phyloP scores from a whole-genome alignment of 345 rosid species.

The Aegle marmelos region DNA sequence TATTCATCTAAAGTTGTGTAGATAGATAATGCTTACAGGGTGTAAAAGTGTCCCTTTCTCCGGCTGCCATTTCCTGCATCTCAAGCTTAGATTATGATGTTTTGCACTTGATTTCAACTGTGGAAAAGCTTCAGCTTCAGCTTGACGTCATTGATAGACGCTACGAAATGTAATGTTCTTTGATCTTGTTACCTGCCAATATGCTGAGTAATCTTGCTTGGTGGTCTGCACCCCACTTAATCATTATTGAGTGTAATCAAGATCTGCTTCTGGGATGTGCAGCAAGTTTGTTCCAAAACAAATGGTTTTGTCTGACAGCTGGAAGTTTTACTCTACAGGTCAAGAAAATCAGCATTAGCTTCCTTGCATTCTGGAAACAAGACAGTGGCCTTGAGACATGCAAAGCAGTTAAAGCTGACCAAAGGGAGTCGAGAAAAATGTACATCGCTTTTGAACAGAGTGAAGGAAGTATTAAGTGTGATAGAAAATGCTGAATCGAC shows the following conservation, averaged over 20 bases:
- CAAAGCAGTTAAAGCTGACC: slow-evolving; percentile 60
- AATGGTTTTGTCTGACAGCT: not conserved
- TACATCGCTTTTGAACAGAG: slow-evolving; percentile 66
- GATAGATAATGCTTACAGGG: slow-evolving; percentile 52
- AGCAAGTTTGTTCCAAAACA: slow-evolving; percentile 1
- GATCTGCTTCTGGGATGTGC: slow-evolving; percentile 4
- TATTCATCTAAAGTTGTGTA: not conserved
- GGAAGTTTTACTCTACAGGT: slow-evolving; percentile 35
- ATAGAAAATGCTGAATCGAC: slow-evolving; percentile 74
- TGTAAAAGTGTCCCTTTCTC: slow-evolving; percentile 67
- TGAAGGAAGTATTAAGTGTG: slow-evolving; percentile 66
- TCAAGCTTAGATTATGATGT: slow-evolving; percentile 68
- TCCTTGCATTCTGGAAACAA: slow-evolving; percentile 70
- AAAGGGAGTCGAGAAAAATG: slow-evolving; percentile 75
- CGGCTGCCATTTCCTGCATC: slow-evolving; percentile 43
- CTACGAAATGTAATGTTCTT: slow-evolving; percentile 50
- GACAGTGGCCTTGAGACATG: slow-evolving; percentile 72
- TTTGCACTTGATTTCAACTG: slow-evolving; percentile 73
- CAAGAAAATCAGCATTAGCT: slow-evolving; percentile 62
- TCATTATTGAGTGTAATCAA: not conserved
- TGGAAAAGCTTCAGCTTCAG: slow-evolving; percentile 83
- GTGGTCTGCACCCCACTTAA: not conserved
- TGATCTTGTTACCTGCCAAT: slow-evolving; percentile 6
- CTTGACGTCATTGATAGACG: slow-evolving; percentile 64
- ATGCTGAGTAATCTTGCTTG: not conserved